Percentiles rank a stretch among this genome's conserved stretches.
Evolutionary conservation across 768 basidiomycete species (phyloP).

Genomic region (Candolleomyces efflorescens): DNA sequence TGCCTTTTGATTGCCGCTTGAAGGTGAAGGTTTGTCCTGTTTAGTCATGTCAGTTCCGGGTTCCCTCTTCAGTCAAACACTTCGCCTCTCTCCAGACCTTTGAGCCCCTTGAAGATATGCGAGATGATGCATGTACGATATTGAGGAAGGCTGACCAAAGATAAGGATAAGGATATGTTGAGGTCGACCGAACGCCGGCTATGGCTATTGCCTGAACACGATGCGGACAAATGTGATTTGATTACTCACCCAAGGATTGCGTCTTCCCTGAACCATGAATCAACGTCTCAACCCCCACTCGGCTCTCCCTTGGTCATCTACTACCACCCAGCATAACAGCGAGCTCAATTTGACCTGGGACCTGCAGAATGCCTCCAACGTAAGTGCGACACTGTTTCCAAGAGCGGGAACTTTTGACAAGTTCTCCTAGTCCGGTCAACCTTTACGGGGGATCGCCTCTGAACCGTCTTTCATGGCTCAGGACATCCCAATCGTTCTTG

Average conservation of each 20-base stretch:
- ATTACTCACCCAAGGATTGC: slow-evolving; percentile 3
- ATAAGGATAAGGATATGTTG: no score
- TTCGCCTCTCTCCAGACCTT: no score
- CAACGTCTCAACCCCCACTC: neutral
- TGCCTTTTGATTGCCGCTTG: no score
- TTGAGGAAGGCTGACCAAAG: neutral
- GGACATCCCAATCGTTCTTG: slow-evolving; percentile 70
- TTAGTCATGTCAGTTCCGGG: no score
- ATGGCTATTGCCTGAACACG: neutral
- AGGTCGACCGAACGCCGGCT: no score
- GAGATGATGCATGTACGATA: no score
- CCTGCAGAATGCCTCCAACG: slow-evolving; percentile 16
- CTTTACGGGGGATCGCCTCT: slow-evolving; percentile 61
- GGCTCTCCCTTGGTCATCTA: neutral
- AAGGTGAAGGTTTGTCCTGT: no score
- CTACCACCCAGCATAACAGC: neutral
- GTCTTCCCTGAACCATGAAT: slow-evolving; percentile 2
- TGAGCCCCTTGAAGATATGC: no score
- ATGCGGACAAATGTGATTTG: neutral
- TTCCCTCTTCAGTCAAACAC: no score
- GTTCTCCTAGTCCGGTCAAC: slow-evolving; percentile 26
- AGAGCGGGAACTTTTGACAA: no score
- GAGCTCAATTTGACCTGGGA: neutral
- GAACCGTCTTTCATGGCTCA: slow-evolving; percentile 80
- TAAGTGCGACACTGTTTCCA: slow-evolving; percentile 7